Evolutionary conservation across 495 filamentous ascomycete species (phyloP), one percentile per base, ranked within the genome.

Genomic region (Bacidia gigantensis): DNA sequence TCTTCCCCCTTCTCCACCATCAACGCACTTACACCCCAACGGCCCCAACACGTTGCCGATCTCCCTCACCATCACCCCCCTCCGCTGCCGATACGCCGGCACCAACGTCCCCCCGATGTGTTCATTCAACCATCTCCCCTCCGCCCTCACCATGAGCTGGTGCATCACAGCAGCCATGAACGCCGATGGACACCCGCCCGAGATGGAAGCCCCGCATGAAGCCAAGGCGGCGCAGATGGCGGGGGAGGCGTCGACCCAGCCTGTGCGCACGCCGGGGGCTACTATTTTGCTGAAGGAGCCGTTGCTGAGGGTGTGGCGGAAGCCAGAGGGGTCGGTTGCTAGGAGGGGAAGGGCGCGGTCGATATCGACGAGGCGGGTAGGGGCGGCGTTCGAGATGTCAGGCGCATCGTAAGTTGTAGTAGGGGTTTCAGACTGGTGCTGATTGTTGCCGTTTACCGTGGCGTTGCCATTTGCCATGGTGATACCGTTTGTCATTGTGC

Each of bases 281-380:
- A 81, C 73, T 14, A 95, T 74, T 65, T 96, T 96, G 58, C 77
- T 83, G 66, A 95, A 95, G 14, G 77, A 84, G 18, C 81, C 86
- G 65, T 95, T 95, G 56, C 79, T 83, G 17, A 89, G 67, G 3
- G 77, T 76, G 63, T 94, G 83, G 3, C 87, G 86, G 57, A 84
- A 92, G 45, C 65, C 68, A 12, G 78, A 71, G 0, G 73, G 69
- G 0, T 78, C 72, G 29, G 79, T 70, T 14, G 84, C 63, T 38
- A 73, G 71, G n/a, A n/a, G n/a, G n/a, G n/a, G n/a, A n/a, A n/a
- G n/a, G n/a, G n/a, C n/a, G 1, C 81, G 67, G 61, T 94, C 87
- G 40, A 95, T 70, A 56, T 89, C 87, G 3, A 87, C 81, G 1
- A 94, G 62, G 0, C 88, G 74, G 2, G 88, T 86, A 2, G 86